A percentile compares a stretch with the other conserved stretches of the same genome.
phyloP scores from a whole-genome alignment of 2,329 filamentous ascomycete genomes.

The Lasiodiplodia gonubiensis region DNA sequence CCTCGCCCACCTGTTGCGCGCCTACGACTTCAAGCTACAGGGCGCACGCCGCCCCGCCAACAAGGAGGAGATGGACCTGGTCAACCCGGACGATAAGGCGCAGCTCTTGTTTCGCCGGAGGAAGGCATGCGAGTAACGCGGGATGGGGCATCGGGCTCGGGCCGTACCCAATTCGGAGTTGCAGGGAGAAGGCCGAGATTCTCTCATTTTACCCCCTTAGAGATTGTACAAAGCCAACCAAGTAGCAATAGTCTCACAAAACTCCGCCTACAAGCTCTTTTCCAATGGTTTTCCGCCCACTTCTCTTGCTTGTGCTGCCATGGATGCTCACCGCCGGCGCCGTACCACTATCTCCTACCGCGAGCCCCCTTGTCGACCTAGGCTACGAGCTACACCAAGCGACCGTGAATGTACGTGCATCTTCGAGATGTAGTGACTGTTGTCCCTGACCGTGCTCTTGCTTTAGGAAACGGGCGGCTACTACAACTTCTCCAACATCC shows the following conservation, averaged over 20 bases:
- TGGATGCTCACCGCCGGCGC: neutral
- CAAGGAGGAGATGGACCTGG: slow-evolving; percentile 4
- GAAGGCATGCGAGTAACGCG: neutral
- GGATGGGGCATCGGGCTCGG: no score
- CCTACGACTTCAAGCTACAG: slow-evolving; percentile 34
- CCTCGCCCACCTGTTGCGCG: slow-evolving; percentile 35
- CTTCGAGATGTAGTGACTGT: neutral
- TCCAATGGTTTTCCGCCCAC: neutral
- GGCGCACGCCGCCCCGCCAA: neutral
- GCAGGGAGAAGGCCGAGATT: no score
- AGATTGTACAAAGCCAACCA: neutral
- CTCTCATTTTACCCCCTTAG: neutral
- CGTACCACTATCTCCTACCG: neutral
- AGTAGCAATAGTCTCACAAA: neutral
- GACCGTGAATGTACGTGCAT: slow-evolving; percentile 1
- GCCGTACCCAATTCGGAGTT: no score
- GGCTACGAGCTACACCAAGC: slow-evolving; percentile 14
- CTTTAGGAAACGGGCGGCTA: slow-evolving; percentile 2
- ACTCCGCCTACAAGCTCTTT: neutral
- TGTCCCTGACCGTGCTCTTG: neutral
- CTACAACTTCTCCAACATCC: slow-evolving; percentile 16
- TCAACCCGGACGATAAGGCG: slow-evolving; percentile 1
- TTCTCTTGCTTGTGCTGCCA: neutral
- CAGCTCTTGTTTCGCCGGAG: neutral
- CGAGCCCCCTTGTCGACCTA: neutral